Evolutionary conservation across 441 rosid genomes (phyloP), one percentile per base, ranked within the genome.

Genomic region (Euphorbia schlechtendalii): DNA sequence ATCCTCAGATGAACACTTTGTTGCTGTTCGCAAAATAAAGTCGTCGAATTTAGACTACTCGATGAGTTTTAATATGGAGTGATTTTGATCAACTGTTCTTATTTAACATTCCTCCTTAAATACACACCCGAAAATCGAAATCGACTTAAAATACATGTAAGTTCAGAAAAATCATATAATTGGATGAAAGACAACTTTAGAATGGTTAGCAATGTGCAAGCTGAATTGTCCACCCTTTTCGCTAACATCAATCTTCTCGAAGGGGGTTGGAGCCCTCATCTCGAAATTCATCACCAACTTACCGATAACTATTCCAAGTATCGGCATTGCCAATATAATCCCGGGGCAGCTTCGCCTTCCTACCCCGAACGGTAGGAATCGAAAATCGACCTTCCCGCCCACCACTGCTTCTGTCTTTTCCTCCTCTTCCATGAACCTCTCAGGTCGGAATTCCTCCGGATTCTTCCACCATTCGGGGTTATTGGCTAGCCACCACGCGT

Each of bases 161-260:
- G 1, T 8, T 38, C 8, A 38, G 10, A 38, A 8, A 59, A n/a
- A 0, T 59, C 34, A 32, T 32, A 2, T 32, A 32, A 76, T 54
- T 2, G 77, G 83, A 38, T 73, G 10, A 63, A 84, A 79, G 5
- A 72, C 84, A 22, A 85, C 81, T 0, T 79, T 76, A 7, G 90
- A 85, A 72, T 82, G 85, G 53, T 71, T 72, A 34, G 84, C 84
- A 9, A 82, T 82, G 53, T 82, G 90, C 76, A 82, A 67, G 65
- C 87, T 82, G 74, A 82, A 85, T 56, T 82, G 90, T n/a, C 89
- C 89, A 59, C 85, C 89, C 55, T 79, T 84, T 53, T 79, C 89
- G 13, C 71, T 76, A 55, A 72, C 80, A 52, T 82, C 84, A 34
- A 79, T 68, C 80, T 79, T 79, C 46, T 69, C 68, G 5, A 65